phyloP scores from a whole-genome alignment of 805 yeast genomes.

The Candida sakaeoensis region DNA sequence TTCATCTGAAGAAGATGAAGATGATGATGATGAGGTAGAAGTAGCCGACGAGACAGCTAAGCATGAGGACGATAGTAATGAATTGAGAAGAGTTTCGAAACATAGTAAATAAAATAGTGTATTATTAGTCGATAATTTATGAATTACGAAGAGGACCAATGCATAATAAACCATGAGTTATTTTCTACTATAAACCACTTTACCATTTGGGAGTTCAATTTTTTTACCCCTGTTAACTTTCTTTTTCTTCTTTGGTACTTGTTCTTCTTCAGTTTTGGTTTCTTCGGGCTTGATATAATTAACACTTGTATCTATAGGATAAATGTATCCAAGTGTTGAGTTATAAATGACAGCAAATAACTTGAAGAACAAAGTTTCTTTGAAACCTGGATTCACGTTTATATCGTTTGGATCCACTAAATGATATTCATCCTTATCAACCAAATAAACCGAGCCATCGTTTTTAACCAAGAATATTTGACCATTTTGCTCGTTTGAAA shows the following conservation, averaged over 20 bases:
- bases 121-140: slow-evolving; percentile 3
- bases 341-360: slow-evolving; percentile 46
- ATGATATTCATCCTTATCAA: slow-evolving; percentile 34
- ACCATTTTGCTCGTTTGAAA: slow-evolving; percentile 39
- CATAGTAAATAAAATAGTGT: slow-evolving; percentile 31
- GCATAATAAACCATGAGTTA: slow-evolving; percentile 22
- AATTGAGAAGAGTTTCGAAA: slow-evolving; percentile 40
- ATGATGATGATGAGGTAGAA: slow-evolving; percentile 16
- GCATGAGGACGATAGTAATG: slow-evolving; percentile 25
- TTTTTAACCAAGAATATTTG: slow-evolving; percentile 53
- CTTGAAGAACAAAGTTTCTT: slow-evolving; percentile 45
- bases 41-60: no score
- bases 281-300: slow-evolving; percentile 12
- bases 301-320: slow-evolving; percentile 16
- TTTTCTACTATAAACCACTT: slow-evolving; percentile 41
- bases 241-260: slow-evolving; percentile 21
- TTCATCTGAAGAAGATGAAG: slow-evolving; percentile 31
- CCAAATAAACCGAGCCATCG: slow-evolving; percentile 53
- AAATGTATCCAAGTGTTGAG: slow-evolving; percentile 33
- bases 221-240: slow-evolving; percentile 39
- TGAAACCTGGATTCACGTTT: slow-evolving; percentile 41
- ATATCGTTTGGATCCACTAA: slow-evolving; percentile 47
- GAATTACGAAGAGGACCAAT: slow-evolving; percentile 42
- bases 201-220: slow-evolving; percentile 58
- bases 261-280: slow-evolving; percentile 9